Base-by-base conservation (phyloP, 768 basidiomycete species). In the Leccinellum albellum region DNA sequence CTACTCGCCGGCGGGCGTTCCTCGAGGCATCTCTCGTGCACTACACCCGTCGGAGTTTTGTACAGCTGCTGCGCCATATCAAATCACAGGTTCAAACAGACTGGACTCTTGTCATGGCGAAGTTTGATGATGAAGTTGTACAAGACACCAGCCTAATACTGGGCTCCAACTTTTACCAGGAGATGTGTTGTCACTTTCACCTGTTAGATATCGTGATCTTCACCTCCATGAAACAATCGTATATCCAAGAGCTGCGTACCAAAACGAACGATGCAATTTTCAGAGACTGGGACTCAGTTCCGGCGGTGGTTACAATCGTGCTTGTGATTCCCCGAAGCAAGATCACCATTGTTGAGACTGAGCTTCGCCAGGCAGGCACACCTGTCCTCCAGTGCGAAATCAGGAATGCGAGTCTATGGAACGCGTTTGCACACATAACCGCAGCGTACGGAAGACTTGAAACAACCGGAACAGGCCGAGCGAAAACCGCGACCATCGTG, bases 41-140 rank as follows among this genome's bases (percentile, higher is more conserved):
- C 57, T 84, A 86, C 60, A 74, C 67, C 10, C 76, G 85, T 13
- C 70, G 71, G 35, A 78, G 75, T 31, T 83, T 85, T 51, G 81
- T 71, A 1, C 59, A 73, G 3, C 66, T 87, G 42, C 66, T 86
- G 15, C 62, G 63, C 15, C 61, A 76, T 13, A 69, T 82, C 32
- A 77, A 75, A 56, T 66, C 66, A 21, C 68, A 72, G 37, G 65
- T 77, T 7, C 56, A 58, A 23, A 61, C 69, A 2, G 68, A 78
- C 45, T 87, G 86, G 86, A 50, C 26, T 0, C 55, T 66, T 23
- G 68, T 74, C 10, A 76, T 87, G 73, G 59, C 63, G 9, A 50
- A 57, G 51, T 35, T 74, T 76, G 55, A 56, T 73, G 14, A 57
- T 1, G 8, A 51, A 13, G 53, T 69, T 3, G 0, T 15, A 32